phyloP scores from a whole-genome alignment of 495 filamentous ascomycete genomes.

The Neurospora tetraspora region DNA sequence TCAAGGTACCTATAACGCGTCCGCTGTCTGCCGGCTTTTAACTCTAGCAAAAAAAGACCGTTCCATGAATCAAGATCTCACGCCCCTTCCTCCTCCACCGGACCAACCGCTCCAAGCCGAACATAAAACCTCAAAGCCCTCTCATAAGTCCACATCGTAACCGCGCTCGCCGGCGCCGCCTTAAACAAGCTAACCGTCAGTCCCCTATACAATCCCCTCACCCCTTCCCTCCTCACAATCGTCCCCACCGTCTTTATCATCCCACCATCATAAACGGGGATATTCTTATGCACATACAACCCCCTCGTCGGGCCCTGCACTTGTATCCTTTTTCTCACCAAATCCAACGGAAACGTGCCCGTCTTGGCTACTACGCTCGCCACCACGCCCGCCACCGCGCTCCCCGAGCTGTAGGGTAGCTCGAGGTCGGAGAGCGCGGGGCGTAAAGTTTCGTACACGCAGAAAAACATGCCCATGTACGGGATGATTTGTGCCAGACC shows the following conservation, averaged over 20 bases:
- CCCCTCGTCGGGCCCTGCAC: slow-evolving; percentile 82
- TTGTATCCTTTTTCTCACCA: slow-evolving; percentile 86
- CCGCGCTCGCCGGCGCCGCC: slow-evolving; percentile 85
- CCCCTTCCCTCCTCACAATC: slow-evolving; percentile 65
- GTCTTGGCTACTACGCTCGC: slow-evolving; percentile 79
- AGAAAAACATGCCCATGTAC: slow-evolving; percentile 95
- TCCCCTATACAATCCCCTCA: slow-evolving; percentile 77
- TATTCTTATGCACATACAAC: slow-evolving; percentile 75
- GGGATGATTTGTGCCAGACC: slow-evolving; percentile 81
- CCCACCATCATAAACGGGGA: slow-evolving; percentile 64
- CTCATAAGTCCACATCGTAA: slow-evolving; percentile 99
- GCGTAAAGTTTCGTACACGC: slow-evolving; percentile 68
- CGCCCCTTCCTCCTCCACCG: background rate
- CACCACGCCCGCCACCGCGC: slow-evolving; percentile 70
- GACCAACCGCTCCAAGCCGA: slow-evolving; percentile 15
- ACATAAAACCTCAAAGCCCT: slow-evolving; percentile 50
- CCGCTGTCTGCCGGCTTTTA: background rate
- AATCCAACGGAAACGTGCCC: slow-evolving; percentile 84
- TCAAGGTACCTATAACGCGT: background rate
- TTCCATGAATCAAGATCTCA: background rate
- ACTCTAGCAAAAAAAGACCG: background rate
- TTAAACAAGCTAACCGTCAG: slow-evolving; percentile 84
- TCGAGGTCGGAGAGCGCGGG: slow-evolving; percentile 40
- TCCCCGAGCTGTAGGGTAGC: slow-evolving; percentile 63
- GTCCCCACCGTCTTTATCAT: slow-evolving; percentile 51